phyloP scores from a whole-genome alignment of 2,329 filamentous ascomycete species.

The Madurella fahalii region DNA sequence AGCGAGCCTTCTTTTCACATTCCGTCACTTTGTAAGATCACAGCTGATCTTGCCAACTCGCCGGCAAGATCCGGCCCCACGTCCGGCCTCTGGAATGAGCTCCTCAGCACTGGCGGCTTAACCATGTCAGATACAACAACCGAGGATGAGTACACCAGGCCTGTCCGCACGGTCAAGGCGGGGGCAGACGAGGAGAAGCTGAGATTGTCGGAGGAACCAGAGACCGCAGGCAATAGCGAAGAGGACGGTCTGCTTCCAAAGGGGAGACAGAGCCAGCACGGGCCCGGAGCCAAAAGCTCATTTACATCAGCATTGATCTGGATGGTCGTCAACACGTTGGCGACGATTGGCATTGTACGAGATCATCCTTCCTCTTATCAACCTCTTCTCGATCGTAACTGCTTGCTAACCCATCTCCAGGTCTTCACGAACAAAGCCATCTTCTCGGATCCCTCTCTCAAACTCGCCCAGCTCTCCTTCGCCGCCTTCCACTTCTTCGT shows the following conservation, averaged over 20 bases:
- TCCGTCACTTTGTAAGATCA: too few species aligned
- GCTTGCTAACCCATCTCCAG: conserved; percentile 33
- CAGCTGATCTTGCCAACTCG: too few species aligned
- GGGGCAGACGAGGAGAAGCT: conserved; percentile 33
- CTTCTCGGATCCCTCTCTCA: conserved; percentile 59
- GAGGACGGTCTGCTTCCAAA: conserved; percentile 39
- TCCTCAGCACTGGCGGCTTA: too few species aligned
- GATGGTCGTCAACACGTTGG: conserved; percentile 59
- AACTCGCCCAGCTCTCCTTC: conserved; percentile 61
- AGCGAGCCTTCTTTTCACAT: too few species aligned
- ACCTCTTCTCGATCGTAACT: conserved; percentile 5
- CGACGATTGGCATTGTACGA: conserved; percentile 58
- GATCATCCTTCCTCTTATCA: neutral
- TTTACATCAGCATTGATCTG: conserved; percentile 44
- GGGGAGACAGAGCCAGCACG: conserved; percentile 30
- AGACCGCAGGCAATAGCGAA: conserved; percentile 37
- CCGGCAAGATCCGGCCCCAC: too few species aligned
- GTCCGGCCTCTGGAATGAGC: too few species aligned
- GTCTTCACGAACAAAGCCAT: conserved; percentile 69
- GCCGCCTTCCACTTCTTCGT: conserved; percentile 66
- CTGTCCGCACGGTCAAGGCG: neutral
- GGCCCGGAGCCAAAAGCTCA: conserved; percentile 30
- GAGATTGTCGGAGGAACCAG: conserved; percentile 33
- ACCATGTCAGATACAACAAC: too few species aligned
- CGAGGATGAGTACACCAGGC: too few species aligned